Base-by-base conservation (phyloP, 306 rosid genomes). In the Quercus mongolica region DNA sequence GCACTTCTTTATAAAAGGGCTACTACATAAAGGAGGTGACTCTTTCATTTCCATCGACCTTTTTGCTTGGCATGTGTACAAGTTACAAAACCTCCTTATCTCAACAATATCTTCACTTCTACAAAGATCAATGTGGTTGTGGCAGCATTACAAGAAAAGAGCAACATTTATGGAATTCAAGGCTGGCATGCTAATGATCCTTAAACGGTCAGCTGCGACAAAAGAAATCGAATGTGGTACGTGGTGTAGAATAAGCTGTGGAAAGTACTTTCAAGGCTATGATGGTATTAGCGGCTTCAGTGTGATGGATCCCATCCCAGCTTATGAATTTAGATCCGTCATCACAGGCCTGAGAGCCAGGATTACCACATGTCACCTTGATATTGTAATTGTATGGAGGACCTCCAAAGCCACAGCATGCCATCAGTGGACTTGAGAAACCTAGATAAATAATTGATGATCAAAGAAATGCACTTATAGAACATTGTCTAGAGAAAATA, bases 341-440 rank as follows among this genome's bases (percentile, higher is more conserved):
- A 2, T 56, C 75, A 38, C 97, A 94, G 14, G 86, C 97, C 69
- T 89, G 82, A 83, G 77, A 56, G 63, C 99, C 97, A 12, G 94
- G 90, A 19, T 86, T 89, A 71, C 98, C 98, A 54, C 98, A 92
- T 2, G 95, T 90, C 76, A 92, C 86, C 57, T 86, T 82, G 18
- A 49, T 59, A 51, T 91, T 82, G 82, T 88, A 95, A 73, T 95
- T 95, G 88, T 95, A 92, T 9, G 99, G 98, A 61, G 94, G 96
- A 10, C 99, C 98, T 70, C 99, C 99, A 14, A 14, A 74, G 15
- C 99, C 99, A 46, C 99, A 95, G 75, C 99, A 95, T 49, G 90
- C 94, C 96, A 89, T 90, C 74, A 91, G 81, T 1, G 98, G 97
- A 76, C 81, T 85, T 5, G 94, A 55, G 82, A 95, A 95, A 84